Evolutionary conservation across 176 grass and related monocot species (phyloP), one percentile per base, ranked within the genome.

Genomic region (Oryza glumipatula): DNA sequence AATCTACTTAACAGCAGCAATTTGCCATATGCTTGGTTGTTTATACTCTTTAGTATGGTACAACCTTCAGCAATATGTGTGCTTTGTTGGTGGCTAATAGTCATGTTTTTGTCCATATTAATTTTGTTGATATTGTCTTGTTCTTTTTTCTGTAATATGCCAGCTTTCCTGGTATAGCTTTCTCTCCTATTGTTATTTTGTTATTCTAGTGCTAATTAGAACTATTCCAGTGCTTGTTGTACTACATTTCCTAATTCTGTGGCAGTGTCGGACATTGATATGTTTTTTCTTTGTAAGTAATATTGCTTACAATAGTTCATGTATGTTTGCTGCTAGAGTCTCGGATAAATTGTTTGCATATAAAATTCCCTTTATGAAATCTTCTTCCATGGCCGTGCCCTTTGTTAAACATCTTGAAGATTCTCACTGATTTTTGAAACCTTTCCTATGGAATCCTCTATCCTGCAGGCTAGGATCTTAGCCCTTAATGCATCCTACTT

Each of bases 401-500:
- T 64, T 24, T 6, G 1, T n/a, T 4, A 36, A 41, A 41, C 10
- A 28, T 21, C 43, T 3, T 5, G 35, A 3, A 52, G 14, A 11
- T 43, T 70, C 0, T 70, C 0, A 26, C 45, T 70, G 14, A 13
- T 32, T 0, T 23, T 74, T 21, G 73, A 5, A 84, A 21, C 23
- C 10, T 72, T 68, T 2, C 35, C 76, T 7, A 15, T 84, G 6
- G 9, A 6, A 33, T 86, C 3, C 80, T 87, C 2, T 71, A 2
- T 82, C 13, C 39, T 74, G 39, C 91, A 98, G 96, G 96, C 96
- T 82, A 98, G 95, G 78, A 95, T 98, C 35, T 85, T 98, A 82
- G 96, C 93, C 23, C 73, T 95, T 24, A 98, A 98, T 64, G 93
- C 89, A 3, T 95, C 92, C 1, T 98, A 93, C 72, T 98, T 94